phyloP scores from a whole-genome alignment of 495 filamentous ascomycete species.

The Daldinia grandis region DNA sequence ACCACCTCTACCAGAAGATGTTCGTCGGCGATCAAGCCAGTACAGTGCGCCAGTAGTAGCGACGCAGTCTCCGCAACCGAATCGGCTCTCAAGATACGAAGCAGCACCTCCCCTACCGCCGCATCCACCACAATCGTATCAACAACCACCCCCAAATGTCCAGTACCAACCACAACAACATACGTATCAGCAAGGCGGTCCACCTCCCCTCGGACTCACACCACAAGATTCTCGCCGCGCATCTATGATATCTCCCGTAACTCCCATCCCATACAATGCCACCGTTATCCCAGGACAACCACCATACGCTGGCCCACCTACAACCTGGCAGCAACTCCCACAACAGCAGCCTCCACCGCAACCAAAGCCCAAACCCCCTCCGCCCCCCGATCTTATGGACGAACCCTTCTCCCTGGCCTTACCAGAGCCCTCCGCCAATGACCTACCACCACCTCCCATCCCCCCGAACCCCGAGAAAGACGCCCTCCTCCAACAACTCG shows the following conservation, averaged over 20 bases:
- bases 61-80: constrained; percentile 41
- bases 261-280: constrained; percentile 36
- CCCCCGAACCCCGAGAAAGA: constrained; percentile 98
- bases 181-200: constrained; percentile 36
- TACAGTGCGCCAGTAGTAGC: constrained; percentile 32
- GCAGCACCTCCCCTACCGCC: constrained; percentile 54
- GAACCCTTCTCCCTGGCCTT: constrained; percentile 73
- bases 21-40: constrained; percentile 43
- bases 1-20: constrained; percentile 50
- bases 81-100: constrained; percentile 53
- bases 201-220: constrained; percentile 29
- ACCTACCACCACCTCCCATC: constrained; percentile 75
- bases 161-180: constrained; percentile 46
- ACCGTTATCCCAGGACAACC: constrained; percentile 26
- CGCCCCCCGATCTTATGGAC: constrained; percentile 71
- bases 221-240: constrained; percentile 42
- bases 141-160: constrained; percentile 34
- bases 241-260: constrained; percentile 40
- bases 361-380: constrained; percentile 56
- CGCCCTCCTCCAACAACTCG: constrained; percentile 80
- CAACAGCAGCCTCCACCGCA: constrained; percentile 42
- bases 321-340: constrained; percentile 38
- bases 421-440: constrained; percentile 57
- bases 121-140: constrained; percentile 41
- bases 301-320: constrained; percentile 33